Conservation (phyloP, 2,329 filamentous ascomycete species). For the Aspergillus sp. region DNA sequence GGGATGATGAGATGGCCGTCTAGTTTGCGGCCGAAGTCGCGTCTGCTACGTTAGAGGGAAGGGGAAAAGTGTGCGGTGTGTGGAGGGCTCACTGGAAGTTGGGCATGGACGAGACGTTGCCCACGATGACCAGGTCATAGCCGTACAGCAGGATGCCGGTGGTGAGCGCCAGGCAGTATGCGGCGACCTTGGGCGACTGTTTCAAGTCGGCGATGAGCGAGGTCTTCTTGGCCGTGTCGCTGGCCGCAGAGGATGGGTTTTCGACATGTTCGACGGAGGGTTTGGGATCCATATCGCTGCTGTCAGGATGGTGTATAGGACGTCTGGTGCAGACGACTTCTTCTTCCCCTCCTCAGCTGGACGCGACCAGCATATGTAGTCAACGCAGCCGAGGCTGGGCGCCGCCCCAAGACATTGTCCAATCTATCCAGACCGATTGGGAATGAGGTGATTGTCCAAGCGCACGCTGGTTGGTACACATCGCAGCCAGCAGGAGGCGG, state of each 20-base stretch:
- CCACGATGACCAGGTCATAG: constrained; percentile 32
- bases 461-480: neutral
- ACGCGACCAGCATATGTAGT: neutral
- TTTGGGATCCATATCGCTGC: neutral
- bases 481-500: neutral
- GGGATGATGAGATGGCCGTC: constrained; percentile 38
- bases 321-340: no score
- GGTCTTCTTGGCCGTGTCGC: neutral
- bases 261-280: neutral
- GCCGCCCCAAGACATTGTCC: neutral
- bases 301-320: no score
- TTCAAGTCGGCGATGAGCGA: constrained; percentile 7
- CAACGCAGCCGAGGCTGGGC: neutral
- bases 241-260: neutral
- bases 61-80: neutral
- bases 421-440: neutral
- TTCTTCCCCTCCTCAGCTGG: no score
- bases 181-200: constrained; percentile 9
- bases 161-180: constrained; percentile 18
- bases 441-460: neutral
- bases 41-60: constrained; percentile 10
- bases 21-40: constrained; percentile 31
- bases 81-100: constrained; percentile 15
- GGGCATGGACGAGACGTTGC: constrained; percentile 23
- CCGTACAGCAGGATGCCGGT: constrained; percentile 30